phyloP scores from a whole-genome alignment of 352 stramenopile species.

The Globisporangium nodosum region DNA sequence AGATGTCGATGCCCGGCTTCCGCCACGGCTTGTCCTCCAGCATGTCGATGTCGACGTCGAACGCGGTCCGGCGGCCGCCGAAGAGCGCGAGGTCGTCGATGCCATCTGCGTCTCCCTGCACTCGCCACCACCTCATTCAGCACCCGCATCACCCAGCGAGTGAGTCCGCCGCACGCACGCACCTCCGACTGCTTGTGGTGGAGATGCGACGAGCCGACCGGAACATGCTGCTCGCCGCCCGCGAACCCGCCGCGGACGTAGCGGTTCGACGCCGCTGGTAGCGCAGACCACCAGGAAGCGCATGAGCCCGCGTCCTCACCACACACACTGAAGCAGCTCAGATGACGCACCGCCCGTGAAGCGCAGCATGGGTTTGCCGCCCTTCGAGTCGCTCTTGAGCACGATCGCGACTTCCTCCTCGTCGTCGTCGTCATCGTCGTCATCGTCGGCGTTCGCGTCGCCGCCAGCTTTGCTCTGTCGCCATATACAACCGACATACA shows the following conservation, averaged over 20 bases:
- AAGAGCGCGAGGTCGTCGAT: slow-evolving; percentile 75
- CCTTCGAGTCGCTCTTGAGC: slow-evolving; percentile 54
- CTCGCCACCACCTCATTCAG: background rate
- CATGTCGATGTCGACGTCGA: slow-evolving; percentile 90
- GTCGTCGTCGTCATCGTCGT: slow-evolving; percentile 77
- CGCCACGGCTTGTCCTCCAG: slow-evolving; percentile 90
- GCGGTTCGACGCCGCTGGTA: slow-evolving; percentile 38
- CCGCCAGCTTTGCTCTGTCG: background rate
- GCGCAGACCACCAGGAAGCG: background rate
- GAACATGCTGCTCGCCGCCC: slow-evolving; percentile 24
- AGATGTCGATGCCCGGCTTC: slow-evolving; percentile 89
- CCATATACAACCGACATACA: background rate
- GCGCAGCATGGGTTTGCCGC: slow-evolving; percentile 64
- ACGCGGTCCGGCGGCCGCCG: slow-evolving; percentile 82
- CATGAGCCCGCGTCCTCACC: background rate
- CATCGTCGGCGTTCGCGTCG: slow-evolving; percentile 23
- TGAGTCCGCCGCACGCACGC: background rate
- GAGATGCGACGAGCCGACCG: slow-evolving; percentile 15
- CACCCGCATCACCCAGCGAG: background rate
- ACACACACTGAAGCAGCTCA: background rate
- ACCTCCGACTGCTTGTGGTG: slow-evolving; percentile 23
- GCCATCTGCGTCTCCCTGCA: slow-evolving; percentile 22
- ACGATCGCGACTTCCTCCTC: slow-evolving; percentile 84
- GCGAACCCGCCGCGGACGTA: slow-evolving; percentile 67
- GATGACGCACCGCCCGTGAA: slow-evolving; percentile 47